Evolutionary conservation across 140 eudicot genomes (phyloP).

Genomic region (Eryngium alpinum): DNA sequence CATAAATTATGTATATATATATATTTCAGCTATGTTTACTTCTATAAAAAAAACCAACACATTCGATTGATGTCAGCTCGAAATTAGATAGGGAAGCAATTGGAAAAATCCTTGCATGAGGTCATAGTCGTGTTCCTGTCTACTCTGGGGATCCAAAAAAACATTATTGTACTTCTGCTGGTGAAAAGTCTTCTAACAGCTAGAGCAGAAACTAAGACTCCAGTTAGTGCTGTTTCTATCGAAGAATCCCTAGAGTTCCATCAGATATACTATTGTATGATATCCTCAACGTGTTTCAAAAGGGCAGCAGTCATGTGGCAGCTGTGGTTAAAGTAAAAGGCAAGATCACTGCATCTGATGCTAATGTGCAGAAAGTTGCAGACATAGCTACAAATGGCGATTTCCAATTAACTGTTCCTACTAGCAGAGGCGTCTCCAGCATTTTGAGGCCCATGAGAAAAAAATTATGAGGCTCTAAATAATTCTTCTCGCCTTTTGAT

Average conservation of each 20-base stretch:
- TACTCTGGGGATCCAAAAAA: conserved; percentile 72
- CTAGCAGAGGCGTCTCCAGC: too few relatives aligned
- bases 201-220: conserved; percentile 96
- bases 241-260: conserved; percentile 97
- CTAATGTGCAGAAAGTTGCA: conserved; percentile 21
- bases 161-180: conserved; percentile 90
- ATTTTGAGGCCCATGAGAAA: too few relatives aligned
- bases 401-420: conserved; percentile 53
- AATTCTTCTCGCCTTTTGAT: too few relatives aligned
- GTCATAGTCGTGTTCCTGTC: conserved; percentile 96
- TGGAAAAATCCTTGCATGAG: conserved; percentile 93
- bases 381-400: conserved; percentile 18
- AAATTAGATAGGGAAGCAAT: conserved; percentile 93
- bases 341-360: conserved; percentile 31
- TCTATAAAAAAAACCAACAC: too few relatives aligned
- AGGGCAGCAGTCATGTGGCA: conserved; percentile 98
- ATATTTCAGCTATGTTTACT: too few relatives aligned
- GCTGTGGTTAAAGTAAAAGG: conserved; percentile 81
- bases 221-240: conserved; percentile 92
- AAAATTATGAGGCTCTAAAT: too few relatives aligned
- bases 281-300: conserved; percentile 90
- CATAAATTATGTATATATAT: too few relatives aligned
- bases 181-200: conserved; percentile 97
- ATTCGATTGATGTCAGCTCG: conserved; percentile 84
- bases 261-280: conserved; percentile 92